Conservation (phyloP, 208 protist species). For the Trypanosoma avium region DNA sequence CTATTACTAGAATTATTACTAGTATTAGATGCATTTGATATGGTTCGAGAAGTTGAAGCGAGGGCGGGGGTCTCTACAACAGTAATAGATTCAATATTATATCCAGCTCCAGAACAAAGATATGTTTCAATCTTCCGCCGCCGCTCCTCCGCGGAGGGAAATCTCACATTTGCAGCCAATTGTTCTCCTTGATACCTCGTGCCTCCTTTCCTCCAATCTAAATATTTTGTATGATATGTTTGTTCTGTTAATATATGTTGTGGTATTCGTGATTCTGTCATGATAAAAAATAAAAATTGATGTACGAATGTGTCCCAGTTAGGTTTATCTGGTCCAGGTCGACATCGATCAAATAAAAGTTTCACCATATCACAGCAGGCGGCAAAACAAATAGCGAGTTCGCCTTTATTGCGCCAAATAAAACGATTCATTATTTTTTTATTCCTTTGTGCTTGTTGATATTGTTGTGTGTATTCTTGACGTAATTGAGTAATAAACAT, state of each 20-base stretch:
- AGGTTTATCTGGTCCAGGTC: constrained; percentile 52
- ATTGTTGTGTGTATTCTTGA: constrained; percentile 64
- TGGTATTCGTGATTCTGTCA: constrained; percentile 65
- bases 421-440: constrained; percentile 46
- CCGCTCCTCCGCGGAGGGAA: constrained; percentile 75
- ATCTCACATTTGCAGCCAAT: constrained; percentile 70
- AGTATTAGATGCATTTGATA: neutral
- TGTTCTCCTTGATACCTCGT: constrained; percentile 77
- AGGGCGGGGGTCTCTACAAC: constrained; percentile 29
- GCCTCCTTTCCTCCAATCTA: constrained; percentile 88
- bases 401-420: constrained; percentile 81
- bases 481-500: constrained; percentile 75
- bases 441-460: constrained; percentile 33
- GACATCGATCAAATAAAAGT: constrained; percentile 65
- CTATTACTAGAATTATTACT: constrained; percentile 19
- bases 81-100: constrained; percentile 53
- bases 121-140: constrained; percentile 77
- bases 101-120: constrained; percentile 54
- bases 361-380: constrained; percentile 85
- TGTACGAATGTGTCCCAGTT: constrained; percentile 61
- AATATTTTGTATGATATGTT: constrained; percentile 83
- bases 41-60: neutral
- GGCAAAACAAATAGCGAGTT: constrained; percentile 85
- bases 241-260: constrained; percentile 43
- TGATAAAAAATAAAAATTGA: constrained; percentile 63